phyloP scores from a whole-genome alignment of 441 rosid genomes.

The Euphorbia celastroides region DNA sequence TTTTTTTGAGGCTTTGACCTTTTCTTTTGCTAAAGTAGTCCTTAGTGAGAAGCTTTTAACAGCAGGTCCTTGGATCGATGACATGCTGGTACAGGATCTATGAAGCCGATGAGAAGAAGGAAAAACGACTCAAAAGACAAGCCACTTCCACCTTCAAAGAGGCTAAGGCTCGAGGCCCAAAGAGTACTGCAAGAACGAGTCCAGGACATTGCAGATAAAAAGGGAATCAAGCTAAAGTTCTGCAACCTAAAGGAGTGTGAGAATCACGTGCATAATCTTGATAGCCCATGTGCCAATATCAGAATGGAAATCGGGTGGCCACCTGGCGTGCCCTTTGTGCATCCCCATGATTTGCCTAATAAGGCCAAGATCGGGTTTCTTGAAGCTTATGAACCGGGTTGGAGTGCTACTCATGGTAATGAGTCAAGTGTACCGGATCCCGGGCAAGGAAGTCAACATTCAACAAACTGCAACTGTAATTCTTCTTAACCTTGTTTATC shows the following conservation, averaged over 20 bases:
- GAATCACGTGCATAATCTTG: conserved; percentile 57
- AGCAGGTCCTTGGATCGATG: conserved; percentile 81
- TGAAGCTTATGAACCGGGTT: conserved; percentile 94
- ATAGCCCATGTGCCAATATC: conserved; percentile 73
- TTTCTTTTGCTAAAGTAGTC: conserved; percentile 35
- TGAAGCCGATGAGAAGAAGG: conserved; percentile 65
- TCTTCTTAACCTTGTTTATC: no score
- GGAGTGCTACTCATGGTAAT: conserved; percentile 76
- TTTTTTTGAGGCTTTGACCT: conserved; percentile 12
- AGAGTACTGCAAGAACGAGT: conserved; percentile 93
- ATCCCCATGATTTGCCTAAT: conserved; percentile 94
- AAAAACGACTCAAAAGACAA: conserved; percentile 68
- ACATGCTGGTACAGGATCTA: conserved; percentile 92
- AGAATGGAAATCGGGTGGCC: conserved; percentile 96
- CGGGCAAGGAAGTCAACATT: conserved; percentile 61
- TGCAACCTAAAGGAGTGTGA: conserved; percentile 93
- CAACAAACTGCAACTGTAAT: conserved; percentile 46
- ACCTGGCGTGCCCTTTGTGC: conserved; percentile 91
- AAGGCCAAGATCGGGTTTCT: conserved; percentile 95
- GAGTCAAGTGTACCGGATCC: conserved; percentile 70
- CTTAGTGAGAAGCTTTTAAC: conserved; percentile 59
- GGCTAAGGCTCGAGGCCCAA: conserved; percentile 92
- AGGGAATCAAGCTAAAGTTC: conserved; percentile 85
- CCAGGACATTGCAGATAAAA: conserved; percentile 95
- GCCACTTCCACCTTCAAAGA: conserved; percentile 90